Base-by-base conservation (phyloP, 495 filamentous ascomycete genomes). In the Trypethelium eluteriae region DNA sequence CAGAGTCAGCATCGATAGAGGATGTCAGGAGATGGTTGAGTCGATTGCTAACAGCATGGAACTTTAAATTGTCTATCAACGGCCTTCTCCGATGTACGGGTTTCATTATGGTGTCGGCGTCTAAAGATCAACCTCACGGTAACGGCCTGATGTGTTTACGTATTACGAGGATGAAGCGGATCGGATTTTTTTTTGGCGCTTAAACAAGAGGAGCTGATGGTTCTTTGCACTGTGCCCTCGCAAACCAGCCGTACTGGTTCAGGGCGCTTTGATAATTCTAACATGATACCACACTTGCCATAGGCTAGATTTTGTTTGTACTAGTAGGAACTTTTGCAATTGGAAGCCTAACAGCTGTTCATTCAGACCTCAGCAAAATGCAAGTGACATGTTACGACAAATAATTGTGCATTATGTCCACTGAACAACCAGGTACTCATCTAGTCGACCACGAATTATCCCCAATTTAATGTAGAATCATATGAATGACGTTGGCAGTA, bases 1-100 rank as follows among this genome's bases (percentile, higher is more conserved):
- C 38, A 39, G 66, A 32, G 62, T 68, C 32, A 70, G 69, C 41
- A 12, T 35, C 14, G 53, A 59, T 36, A 34, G 32, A 36, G 53
- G 32, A 14, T 35, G 53, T 36, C 53, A 59, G 3, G 53, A 59
- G 53, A 36, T 59, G 32, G 53, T 59, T 2, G 53, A 59, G 53
- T 59, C 53, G 6, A 59, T 59, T 36, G 53, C 53, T 10, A 59
- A 7, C 32, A 59, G 53, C 32, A 59, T 59, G 53, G 53, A 59
- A 14, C 5, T 59, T 14, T 59, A 59, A 36, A 35, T 59, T 34
- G 32, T 59, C 2, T 11, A 36, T 10, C 32, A 3, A 32, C 0
- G 5, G 11, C 18, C 25, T 59, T 10, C 32, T 7, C 1, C 4
- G 10, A 14, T 59, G 32, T 10, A 18, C 14, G 6, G 5, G 1